Percentiles rank a stretch among this genome's conserved stretches.
Evolutionary conservation across 2,329 filamentous ascomycete species (phyloP).

Genomic region (Tolypocladium cylindrosporum): DNA sequence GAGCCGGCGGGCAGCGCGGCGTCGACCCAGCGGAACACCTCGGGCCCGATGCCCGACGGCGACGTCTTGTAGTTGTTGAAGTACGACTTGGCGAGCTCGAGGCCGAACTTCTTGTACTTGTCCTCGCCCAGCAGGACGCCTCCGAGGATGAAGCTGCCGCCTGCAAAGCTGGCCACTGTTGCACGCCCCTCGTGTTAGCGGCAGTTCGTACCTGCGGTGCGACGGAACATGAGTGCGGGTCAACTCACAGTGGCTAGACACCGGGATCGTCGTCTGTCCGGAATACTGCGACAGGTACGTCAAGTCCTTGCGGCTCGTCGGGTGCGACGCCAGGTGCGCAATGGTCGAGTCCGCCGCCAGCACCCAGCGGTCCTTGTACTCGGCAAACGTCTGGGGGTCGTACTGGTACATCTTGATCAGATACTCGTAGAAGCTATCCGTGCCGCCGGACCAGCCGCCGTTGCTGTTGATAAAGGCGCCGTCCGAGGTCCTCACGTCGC

Average conservation of each 20-base stretch:
- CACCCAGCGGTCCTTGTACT: slow-evolving; percentile 67
- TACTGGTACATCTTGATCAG: slow-evolving; percentile 88
- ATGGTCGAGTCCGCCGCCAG: slow-evolving; percentile 68
- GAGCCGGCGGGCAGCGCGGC: slow-evolving; percentile 21
- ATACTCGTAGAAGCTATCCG: slow-evolving; percentile 81
- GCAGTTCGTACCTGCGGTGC: slow-evolving; percentile 7
- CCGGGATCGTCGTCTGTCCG: slow-evolving; percentile 30
- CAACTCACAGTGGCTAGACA: slow-evolving; percentile 39
- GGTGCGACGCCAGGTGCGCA: slow-evolving; percentile 58
- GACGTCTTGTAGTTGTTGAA: slow-evolving; percentile 63
- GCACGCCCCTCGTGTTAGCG: slow-evolving; percentile 22
- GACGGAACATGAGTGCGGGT: no score
- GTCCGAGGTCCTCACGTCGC: slow-evolving; percentile 50
- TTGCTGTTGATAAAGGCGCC: slow-evolving; percentile 56
- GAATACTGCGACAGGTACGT: slow-evolving; percentile 58
- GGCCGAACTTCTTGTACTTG: slow-evolving; percentile 64
- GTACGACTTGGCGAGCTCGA: slow-evolving; percentile 62
- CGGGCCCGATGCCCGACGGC: slow-evolving; percentile 66
- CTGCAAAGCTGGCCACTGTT: slow-evolving; percentile 68
- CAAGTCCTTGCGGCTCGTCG: slow-evolving; percentile 54
- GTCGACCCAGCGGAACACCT: slow-evolving; percentile 55
- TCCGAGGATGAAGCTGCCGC: slow-evolving; percentile 77
- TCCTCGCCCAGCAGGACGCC: slow-evolving; percentile 57
- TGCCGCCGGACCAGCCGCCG: slow-evolving; percentile 70
- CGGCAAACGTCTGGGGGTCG: slow-evolving; percentile 50